Percentiles rank a stretch among this genome's conserved stretches.
These are phyloP conservation scores for Cladophialophora psammophila DNA, from an alignment of 2,329 filamentous ascomycete genomes.

Conservation along the genomic window DNA sequence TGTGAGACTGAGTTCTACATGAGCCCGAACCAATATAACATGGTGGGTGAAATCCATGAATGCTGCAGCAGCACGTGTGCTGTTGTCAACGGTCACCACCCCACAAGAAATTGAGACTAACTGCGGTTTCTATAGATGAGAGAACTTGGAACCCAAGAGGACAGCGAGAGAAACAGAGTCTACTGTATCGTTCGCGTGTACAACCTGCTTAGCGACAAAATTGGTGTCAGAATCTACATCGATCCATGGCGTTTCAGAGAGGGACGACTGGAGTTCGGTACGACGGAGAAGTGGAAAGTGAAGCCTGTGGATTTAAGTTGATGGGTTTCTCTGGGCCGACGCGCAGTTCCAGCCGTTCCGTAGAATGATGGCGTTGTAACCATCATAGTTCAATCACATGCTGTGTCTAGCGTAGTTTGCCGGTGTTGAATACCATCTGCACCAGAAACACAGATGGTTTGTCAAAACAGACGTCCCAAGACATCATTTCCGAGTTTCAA, in stretches of 20 bases:
- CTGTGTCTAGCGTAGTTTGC: too few relatives aligned
- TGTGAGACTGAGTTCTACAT: slow-evolving; percentile 33
- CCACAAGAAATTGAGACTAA: neutral
- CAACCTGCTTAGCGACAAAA: slow-evolving; percentile 28
- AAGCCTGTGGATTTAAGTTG: too few relatives aligned
- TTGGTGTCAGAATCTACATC: slow-evolving; percentile 28
- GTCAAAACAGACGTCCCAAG: too few relatives aligned
- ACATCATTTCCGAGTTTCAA: too few relatives aligned
- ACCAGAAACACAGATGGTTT: too few relatives aligned
- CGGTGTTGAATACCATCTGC: too few relatives aligned
- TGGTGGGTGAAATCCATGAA: slow-evolving; percentile 19
- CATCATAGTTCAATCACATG: too few relatives aligned
- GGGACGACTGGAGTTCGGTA: slow-evolving; percentile 23
- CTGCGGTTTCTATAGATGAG: slow-evolving; percentile 19
- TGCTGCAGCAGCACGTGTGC: slow-evolving; percentile 1
- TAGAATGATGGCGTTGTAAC: too few relatives aligned
- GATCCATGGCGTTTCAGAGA: slow-evolving; percentile 32
- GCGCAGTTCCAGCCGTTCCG: too few relatives aligned
- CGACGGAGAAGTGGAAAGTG: slow-evolving; percentile 29
- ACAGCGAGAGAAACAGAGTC: slow-evolving; percentile 12
- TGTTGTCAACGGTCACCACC: neutral
- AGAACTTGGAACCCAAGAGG: slow-evolving; percentile 12
- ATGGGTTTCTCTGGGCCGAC: too few relatives aligned
- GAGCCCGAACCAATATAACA: slow-evolving; percentile 30
- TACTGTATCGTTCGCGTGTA: slow-evolving; percentile 30